Percentiles rank a stretch among this genome's conserved stretches.
Conservation (phyloP, 1,284 basidiomycete genomes). For the Ceratobasidium sp. region DNA sequence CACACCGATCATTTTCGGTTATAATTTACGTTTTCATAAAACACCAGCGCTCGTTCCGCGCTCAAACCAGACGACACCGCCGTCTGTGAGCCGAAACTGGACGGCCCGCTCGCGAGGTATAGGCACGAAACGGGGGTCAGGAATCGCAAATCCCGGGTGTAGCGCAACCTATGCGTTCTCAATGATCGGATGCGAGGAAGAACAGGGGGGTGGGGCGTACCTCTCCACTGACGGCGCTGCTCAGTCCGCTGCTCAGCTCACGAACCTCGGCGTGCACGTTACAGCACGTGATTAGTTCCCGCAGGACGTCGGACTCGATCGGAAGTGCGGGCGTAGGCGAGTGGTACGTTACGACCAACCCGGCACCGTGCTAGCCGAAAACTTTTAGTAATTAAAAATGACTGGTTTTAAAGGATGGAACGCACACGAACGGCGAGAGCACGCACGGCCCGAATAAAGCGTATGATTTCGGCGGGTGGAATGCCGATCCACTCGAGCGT, state of each 20-base stretch:
- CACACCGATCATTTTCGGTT: too few species aligned
- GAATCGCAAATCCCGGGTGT: slow-evolving; percentile 64
- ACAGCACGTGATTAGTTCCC: slow-evolving; percentile 66
- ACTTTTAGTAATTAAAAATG: not conserved
- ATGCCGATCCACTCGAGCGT: slow-evolving; percentile 75
- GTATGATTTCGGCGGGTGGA: slow-evolving; percentile 60
- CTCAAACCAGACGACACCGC: slow-evolving; percentile 71
- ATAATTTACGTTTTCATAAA: slow-evolving; percentile 56
- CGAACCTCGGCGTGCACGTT: slow-evolving; percentile 74
- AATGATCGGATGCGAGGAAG: not conserved
- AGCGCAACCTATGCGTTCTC: slow-evolving; percentile 64
- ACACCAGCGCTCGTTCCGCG: slow-evolving; percentile 73
- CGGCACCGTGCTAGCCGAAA: slow-evolving; percentile 59
- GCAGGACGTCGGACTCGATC: slow-evolving; percentile 59
- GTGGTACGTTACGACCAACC: slow-evolving; percentile 71
- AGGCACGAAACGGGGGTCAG: slow-evolving; percentile 55
- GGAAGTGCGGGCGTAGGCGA: slow-evolving; percentile 62
- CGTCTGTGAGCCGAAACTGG: slow-evolving; percentile 75
- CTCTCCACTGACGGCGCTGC: slow-evolving; percentile 78
- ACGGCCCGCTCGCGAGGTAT: slow-evolving; percentile 66
- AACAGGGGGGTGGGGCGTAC: slow-evolving; percentile 55
- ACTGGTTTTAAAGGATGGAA: slow-evolving; percentile 15
- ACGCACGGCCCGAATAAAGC: slow-evolving; percentile 68
- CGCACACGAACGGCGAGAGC: slow-evolving; percentile 67
- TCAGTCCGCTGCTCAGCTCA: slow-evolving; percentile 73